Percentiles rank a stretch among this genome's conserved stretches.
These are phyloP conservation scores for Periglandula ipomoeae DNA, from an alignment of 2,329 filamentous ascomycete species.

Conservation along the genomic window DNA sequence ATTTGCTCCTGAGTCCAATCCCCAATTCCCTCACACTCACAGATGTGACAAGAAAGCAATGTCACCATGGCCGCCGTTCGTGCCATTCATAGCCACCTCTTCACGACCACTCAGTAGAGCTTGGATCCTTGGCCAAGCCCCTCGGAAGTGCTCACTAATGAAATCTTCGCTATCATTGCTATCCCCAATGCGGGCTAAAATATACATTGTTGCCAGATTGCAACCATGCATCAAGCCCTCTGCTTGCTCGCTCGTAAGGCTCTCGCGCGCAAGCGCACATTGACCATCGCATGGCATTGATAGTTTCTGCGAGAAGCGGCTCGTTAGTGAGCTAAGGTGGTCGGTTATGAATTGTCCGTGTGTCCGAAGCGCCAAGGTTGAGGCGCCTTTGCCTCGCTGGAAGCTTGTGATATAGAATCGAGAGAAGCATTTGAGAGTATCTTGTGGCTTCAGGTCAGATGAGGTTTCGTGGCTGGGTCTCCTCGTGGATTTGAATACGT, in stretches of 20 bases:
- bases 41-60: not conserved
- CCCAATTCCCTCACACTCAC: not conserved
- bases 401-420: conserved; percentile 1
- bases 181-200: not conserved
- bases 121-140: not conserved
- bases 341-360: not conserved
- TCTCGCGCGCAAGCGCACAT: not conserved
- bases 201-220: not conserved
- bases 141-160: not conserved
- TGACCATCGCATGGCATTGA: not conserved
- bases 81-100: not conserved
- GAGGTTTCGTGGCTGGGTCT: too few relatives aligned
- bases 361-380: not conserved
- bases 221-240: not conserved
- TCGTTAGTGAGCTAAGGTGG: not conserved
- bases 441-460: not conserved
- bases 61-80: not conserved
- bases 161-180: not conserved
- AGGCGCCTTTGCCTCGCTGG: not conserved
- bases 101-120: not conserved
- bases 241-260: not conserved
- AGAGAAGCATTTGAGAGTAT: not conserved
- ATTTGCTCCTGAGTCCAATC: too few relatives aligned
- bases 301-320: not conserved
- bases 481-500: not conserved